Conservation (phyloP, 352 stramenopile genomes). For the Pythium inflatum region DNA sequence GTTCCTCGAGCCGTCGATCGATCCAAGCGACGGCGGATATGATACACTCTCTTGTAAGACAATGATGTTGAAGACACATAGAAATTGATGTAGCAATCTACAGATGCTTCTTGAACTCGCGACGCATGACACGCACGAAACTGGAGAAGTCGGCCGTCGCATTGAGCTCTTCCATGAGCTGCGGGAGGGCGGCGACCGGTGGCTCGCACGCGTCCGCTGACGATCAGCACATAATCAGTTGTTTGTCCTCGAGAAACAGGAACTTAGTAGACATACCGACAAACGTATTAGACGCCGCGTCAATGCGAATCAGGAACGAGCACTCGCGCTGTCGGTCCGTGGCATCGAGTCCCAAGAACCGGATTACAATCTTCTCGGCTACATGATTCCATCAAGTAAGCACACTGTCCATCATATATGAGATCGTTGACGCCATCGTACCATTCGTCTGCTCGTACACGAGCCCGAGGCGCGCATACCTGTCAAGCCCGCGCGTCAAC, state of each 20-base stretch:
- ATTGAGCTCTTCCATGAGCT: slow-evolving; percentile 71
- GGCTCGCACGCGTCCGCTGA: slow-evolving; percentile 71
- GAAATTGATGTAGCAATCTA: slow-evolving; percentile 7
- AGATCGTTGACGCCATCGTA: no score
- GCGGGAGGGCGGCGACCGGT: slow-evolving; percentile 45
- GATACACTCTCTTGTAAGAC: slow-evolving; percentile 2
- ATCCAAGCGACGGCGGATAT: slow-evolving; percentile 34
- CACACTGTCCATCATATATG: no score
- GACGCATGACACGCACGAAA: slow-evolving; percentile 81
- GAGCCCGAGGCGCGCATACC: slow-evolving; percentile 73
- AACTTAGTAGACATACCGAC: slow-evolving; percentile 42
- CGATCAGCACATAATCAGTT: background rate
- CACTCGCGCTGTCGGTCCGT: slow-evolving; percentile 63
- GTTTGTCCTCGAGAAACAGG: background rate
- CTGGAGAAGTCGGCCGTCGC: slow-evolving; percentile 63
- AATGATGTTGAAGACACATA: background rate
- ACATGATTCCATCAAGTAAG: no score
- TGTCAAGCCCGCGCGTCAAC: slow-evolving; percentile 59
- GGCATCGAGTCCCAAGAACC: slow-evolving; percentile 74
- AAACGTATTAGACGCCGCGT: slow-evolving; percentile 58
- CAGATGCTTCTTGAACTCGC: slow-evolving; percentile 74
- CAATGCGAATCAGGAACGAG: slow-evolving; percentile 73
- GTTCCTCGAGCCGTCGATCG: slow-evolving; percentile 9
- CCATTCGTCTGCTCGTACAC: slow-evolving; percentile 68
- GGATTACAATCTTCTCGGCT: slow-evolving; percentile 68